Conservation (phyloP, 495 filamentous ascomycete genomes). For the Trichocladium uniseriatum region DNA sequence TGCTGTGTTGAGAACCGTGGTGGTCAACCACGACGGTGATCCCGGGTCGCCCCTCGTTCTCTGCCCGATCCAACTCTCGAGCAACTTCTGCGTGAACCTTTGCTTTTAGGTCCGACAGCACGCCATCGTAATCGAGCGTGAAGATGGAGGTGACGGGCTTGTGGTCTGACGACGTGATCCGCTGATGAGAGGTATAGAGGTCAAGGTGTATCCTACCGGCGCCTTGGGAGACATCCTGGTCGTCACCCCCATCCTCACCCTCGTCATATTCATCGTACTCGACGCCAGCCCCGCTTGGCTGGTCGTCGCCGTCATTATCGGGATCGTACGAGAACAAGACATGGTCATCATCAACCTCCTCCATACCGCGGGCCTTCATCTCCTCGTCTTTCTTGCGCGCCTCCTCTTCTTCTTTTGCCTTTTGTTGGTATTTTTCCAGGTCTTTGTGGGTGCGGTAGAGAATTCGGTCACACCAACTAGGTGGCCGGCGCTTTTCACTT, state of each 20-base stretch:
- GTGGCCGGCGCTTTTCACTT: conserved; percentile 83
- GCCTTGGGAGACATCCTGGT: conserved; percentile 44
- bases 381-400: conserved; percentile 68
- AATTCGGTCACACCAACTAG: conserved; percentile 98
- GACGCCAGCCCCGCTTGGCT: conserved; percentile 29
- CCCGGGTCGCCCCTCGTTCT: conserved; percentile 82
- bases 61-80: conserved; percentile 75
- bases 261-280: conserved; percentile 57
- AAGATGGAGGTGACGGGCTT: conserved; percentile 83
- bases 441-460: conserved; percentile 70
- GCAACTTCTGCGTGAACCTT: conserved; percentile 81
- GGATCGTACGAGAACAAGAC: conserved; percentile 89
- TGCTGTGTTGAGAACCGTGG: conserved; percentile 15
- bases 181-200: conserved; percentile 76
- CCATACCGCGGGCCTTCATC: conserved; percentile 71
- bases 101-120: conserved; percentile 71
- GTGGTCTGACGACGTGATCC: conserved; percentile 86
- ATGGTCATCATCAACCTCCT: conserved; percentile 62
- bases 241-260: conserved; percentile 32
- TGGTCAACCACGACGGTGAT: conserved; percentile 78
- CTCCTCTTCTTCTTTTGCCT: conserved; percentile 53
- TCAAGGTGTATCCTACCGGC: conserved; percentile 60
- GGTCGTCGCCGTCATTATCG: conserved; percentile 53
- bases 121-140: conserved; percentile 70
- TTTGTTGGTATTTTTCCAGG: conserved; percentile 59